Evolutionary conservation across 305 asterid genomes (phyloP), one percentile per base, ranked within the genome.

Genomic region (Fraxinus baroniana): DNA sequence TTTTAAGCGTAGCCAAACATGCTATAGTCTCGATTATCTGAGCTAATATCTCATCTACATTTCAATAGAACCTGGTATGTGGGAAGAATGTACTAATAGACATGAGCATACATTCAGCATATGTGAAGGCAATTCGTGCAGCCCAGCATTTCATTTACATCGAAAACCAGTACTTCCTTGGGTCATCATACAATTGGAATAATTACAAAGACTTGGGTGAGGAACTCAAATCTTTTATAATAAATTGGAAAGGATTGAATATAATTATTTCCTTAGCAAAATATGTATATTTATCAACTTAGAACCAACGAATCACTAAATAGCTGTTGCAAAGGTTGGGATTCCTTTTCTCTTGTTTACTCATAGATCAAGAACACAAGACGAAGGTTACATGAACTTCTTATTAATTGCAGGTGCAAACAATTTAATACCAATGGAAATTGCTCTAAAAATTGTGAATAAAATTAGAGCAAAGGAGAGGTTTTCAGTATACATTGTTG

Each of bases 81-180:
- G 97, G 96, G 37, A 93, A 96, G 90, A 91, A 93, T 86, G 79
- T 94, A 80, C 91, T 94, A 70, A 93, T 96, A 79, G 99, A 96
- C 86, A 92, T 89, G 97, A 96, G 99, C 83, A 94, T 95, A 89
- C 98, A 94, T 70, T 90, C 93, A 35, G 99, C 98, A 33, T 94
- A 93, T 71, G 94, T 96, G n/a, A 92, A 93, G 86, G 98, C 99
- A 18, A 96, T 96, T 77, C 94, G 99, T n/a, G 89, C 97, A n/a
- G 97, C 98, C 22, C 98, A 96, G 73, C 98, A 94, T 88, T 93
- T 92, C 88, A 94, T 95, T 78, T 95, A 94, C 85, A 92, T 95
- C 10, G 99, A 95, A 91, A 95, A 95, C 80, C 99, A 95, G 87
- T 94, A 94, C 87, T 96, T 96, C 89, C 93, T 94, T 13, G 98